Base-by-base conservation (phyloP, 495 filamentous ascomycete species). In the Xylaria curta region DNA sequence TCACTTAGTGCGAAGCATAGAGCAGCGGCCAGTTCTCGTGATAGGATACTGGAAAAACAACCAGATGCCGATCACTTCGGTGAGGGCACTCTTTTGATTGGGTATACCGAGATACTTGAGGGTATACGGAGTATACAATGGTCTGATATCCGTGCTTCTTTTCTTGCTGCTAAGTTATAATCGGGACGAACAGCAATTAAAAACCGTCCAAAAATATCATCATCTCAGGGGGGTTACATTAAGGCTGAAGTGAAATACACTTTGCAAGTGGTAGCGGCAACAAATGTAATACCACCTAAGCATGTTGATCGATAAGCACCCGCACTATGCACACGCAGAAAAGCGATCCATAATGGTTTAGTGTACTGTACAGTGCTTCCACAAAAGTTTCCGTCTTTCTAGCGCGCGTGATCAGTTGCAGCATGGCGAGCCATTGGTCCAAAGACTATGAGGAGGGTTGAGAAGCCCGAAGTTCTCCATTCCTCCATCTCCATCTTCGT, bases 211-310 rank as follows among this genome's bases (percentile, higher is more conserved):
- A 69, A 69, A 69, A 60, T 60, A 69, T 38, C 66, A n/a, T 58
- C 33, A 38, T 49, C 54, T 33, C 53, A 15, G 38, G 66, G 62
- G 66, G 53, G 66, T 69, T 69, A 69, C 66, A 69, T 69, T 69
- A 69, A 69, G 66, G 66, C 66, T 69, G 66, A 69, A 69, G 66
- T 69, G 54, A 61, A 69, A 33, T 69, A 31, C 53, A 31, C 53
- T 56, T 56, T 21, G 10, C 58, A 49, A 40, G 66, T 38, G 38
- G 54, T 42, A 46, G 15, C 66, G 53, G 66, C 46, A 68, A 54
- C 66, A 69, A 46, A 69, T 60, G 66, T 15, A 44, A 67, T 54
- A 56, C 65, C 36, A 56, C 65, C 65, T 44, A 12, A 12, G 49
- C 65, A 66, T 21, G 49, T 36, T 51, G 65, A 67, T 67, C 36